Evolutionary conservation across 2,329 filamentous ascomycete species (phyloP), one percentile per base, ranked within the genome.

Genomic region (Rhynchosporium secalis): DNA sequence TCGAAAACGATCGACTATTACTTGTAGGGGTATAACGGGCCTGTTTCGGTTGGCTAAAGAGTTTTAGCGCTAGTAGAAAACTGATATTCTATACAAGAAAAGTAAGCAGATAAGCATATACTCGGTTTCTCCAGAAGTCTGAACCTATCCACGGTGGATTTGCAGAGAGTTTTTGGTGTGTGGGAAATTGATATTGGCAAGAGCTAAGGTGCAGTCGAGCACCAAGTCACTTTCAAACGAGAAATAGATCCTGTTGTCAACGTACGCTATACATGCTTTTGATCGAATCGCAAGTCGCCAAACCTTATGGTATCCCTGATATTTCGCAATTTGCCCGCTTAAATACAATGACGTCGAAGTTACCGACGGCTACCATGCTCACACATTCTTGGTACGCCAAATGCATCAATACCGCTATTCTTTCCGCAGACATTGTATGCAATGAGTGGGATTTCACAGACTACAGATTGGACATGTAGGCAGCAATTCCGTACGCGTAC

Each of bases 361-460:
- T 77, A n/a, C 85, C 85, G 1, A 88, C 85, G 0, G 84, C 86
- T 3, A 84, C 84, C 33, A 87, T 88, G 85, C 72, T 87, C 48
- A 87, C 84, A 26, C 84, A 87, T 65, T 78, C 84, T 3, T 81
- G 61, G 56, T 63, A 59, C 45, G 69, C 61, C 64, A 87, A 87
- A 71, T 85, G 87, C 64, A 85, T 88, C 73, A 87, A 86, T 72
- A 86, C 80, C 2, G 85, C 85, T 3, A 78, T 88, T n/a, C 76
- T 86, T 5, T 83, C 85, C 5, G 84, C 85, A 2, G 84, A 88
- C 66, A 81, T 88, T 65, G 87, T 88, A 64, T 80, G 86, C 67
- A 87, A 88, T 70, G 79, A 84, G 66, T 87, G 81, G 79, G 84
- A 84, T 15, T 87, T 88, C 73, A 80, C 78, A 38, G 84, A 87